phyloP scores from a whole-genome alignment of 2,329 filamentous ascomycete species.

The Sporothrix brasiliensis region DNA sequence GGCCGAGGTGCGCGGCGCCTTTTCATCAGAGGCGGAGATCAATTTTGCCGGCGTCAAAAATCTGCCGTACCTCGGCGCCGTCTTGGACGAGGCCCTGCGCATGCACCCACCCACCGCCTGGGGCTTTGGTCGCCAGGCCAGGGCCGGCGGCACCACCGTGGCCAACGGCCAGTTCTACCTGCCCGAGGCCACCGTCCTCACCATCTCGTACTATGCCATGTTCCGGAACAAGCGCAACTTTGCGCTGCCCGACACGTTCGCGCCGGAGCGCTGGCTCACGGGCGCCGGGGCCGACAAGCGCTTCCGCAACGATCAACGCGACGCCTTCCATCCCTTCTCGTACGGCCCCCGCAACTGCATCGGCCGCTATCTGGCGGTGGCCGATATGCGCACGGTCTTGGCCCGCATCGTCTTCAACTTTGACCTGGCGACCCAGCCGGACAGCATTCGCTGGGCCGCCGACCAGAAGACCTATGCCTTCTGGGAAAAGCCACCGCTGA shows the following conservation, averaged over 20 bases:
- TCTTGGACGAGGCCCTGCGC: conserved; percentile 45
- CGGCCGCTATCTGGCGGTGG: conserved; percentile 54
- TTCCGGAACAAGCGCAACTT: conserved; percentile 50
- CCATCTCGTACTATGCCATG: conserved; percentile 39
- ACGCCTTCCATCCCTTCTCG: conserved; percentile 53
- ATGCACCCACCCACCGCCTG: conserved; percentile 43
- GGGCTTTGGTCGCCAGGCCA: conserved; percentile 39
- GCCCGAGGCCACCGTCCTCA: conserved; percentile 37
- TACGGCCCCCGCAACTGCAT: conserved; percentile 55
- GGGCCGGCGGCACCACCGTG: conserved; percentile 25
- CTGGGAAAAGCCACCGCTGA: conserved; percentile 48
- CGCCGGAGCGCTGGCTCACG: conserved; percentile 53
- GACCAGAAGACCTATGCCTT: conserved; percentile 47
- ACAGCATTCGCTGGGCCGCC: conserved; percentile 46
- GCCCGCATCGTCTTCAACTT: conserved; percentile 54
- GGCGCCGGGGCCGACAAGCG: conserved; percentile 39
- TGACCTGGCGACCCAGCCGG: conserved; percentile 48
- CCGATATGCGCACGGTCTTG: conserved; percentile 55
- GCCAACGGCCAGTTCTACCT: conserved; percentile 28
- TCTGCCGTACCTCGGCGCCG: conserved; percentile 44
- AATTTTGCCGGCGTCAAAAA: conserved; percentile 39
- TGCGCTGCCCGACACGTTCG: conserved; percentile 44
- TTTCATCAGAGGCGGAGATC: conserved; percentile 45
- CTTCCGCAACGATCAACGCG: conserved; percentile 49
- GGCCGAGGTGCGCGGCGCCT: conserved; percentile 48